phyloP scores from a whole-genome alignment of 164 flowering plant genomes.

The Dillenia suffruticosa region DNA sequence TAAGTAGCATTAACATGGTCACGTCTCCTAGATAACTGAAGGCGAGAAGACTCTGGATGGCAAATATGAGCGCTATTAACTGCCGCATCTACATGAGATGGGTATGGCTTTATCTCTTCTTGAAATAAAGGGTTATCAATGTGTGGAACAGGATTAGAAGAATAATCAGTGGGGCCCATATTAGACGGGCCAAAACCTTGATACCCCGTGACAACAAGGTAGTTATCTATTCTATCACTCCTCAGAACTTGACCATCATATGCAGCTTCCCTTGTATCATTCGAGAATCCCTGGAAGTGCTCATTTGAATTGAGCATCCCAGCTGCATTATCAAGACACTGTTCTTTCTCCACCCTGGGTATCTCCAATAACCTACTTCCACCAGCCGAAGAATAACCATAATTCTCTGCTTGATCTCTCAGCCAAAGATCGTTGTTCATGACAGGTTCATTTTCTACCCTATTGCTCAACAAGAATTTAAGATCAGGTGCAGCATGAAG shows the following conservation, averaged over 20 bases:
- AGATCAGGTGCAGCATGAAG: too few relatives aligned
- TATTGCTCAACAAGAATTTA: background rate
- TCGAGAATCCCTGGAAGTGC: too few relatives aligned
- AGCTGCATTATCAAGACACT: background rate
- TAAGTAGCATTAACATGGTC: too few relatives aligned
- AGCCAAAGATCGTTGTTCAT: constrained; percentile 1
- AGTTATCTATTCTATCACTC: constrained; percentile 3
- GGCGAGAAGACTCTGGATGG: constrained; percentile 7
- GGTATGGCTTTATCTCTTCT: constrained; percentile 5
- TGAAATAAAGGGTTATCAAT: constrained; percentile 5
- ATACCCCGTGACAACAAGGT: background rate
- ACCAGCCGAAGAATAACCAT: too few relatives aligned
- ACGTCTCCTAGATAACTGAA: background rate
- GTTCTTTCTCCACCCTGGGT: too few relatives aligned
- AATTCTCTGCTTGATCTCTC: background rate
- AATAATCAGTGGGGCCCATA: constrained; percentile 3
- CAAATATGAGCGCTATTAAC: constrained; percentile 8
- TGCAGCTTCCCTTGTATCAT: background rate
- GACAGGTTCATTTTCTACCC: constrained; percentile 7
- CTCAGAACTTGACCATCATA: constrained; percentile 2
- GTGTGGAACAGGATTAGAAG: constrained; percentile 6
- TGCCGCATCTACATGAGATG: constrained; percentile 15
- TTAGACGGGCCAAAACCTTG: constrained; percentile 7
- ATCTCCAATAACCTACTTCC: too few relatives aligned
- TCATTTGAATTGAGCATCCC: constrained; percentile 2